Conservation (phyloP, 768 basidiomycete species). For the Pleurotus tuoliensis region DNA sequence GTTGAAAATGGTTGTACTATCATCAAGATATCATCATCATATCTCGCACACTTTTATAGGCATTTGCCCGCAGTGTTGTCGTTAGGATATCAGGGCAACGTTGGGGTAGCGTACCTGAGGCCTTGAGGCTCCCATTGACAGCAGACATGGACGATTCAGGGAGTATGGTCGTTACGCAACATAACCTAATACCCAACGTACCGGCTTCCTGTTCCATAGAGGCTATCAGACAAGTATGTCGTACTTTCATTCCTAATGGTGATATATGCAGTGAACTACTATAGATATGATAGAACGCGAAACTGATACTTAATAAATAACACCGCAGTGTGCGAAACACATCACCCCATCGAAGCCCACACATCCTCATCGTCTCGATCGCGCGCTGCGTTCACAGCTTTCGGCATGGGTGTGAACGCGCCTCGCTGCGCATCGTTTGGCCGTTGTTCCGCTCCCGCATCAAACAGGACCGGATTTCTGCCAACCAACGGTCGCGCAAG, state of each 20-base stretch:
- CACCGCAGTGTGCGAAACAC: slow-evolving; percentile 6
- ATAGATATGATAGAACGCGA: slow-evolving; percentile 8
- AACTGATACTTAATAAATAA: slow-evolving; percentile 8
- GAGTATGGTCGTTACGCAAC: too few relatives aligned
- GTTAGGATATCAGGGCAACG: too few relatives aligned
- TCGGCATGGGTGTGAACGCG: slow-evolving; percentile 55
- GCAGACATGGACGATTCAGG: too few relatives aligned
- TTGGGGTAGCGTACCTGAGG: too few relatives aligned
- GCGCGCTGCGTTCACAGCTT: slow-evolving; percentile 46
- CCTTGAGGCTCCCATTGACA: too few relatives aligned
- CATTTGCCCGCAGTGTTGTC: too few relatives aligned
- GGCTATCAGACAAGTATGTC: neutral
- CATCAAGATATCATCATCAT: too few relatives aligned
- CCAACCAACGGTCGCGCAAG: slow-evolving; percentile 55
- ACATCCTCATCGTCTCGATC: slow-evolving; percentile 65
- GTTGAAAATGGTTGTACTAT: too few relatives aligned
- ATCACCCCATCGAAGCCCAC: slow-evolving; percentile 64
- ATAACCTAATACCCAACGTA: too few relatives aligned
- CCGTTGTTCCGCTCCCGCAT: slow-evolving; percentile 39
- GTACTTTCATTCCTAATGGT: neutral
- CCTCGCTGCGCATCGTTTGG: slow-evolving; percentile 22
- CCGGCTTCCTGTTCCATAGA: too few relatives aligned
- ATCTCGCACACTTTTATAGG: too few relatives aligned
- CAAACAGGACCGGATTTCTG: slow-evolving; percentile 57
- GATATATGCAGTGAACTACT: neutral